Evolutionary conservation across 1,139 yeast species (phyloP).

Genomic region (Pichia sp.): DNA sequence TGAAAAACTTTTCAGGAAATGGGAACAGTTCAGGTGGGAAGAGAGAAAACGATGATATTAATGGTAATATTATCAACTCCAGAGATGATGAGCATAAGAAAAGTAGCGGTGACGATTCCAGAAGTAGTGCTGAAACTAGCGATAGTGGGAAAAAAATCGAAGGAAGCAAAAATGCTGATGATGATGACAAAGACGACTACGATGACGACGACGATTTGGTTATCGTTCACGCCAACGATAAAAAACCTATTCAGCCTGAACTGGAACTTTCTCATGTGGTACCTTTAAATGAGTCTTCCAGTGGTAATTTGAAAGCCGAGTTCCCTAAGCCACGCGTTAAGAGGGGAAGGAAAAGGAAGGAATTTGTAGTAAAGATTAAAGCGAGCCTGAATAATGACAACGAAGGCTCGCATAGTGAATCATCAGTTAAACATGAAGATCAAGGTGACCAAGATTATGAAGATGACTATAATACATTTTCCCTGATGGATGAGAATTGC

Average conservation of each 20-base stretch:
- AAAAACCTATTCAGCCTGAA: slow-evolving; percentile 3
- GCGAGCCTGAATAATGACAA: neutral
- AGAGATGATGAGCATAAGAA: neutral
- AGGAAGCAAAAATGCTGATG: neutral
- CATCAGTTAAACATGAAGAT: no score
- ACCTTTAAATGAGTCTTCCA: neutral
- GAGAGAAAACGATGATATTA: neutral
- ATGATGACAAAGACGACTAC: slow-evolving; percentile 4
- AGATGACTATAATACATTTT: neutral
- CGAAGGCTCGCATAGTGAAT: no score
- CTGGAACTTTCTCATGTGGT: neutral
- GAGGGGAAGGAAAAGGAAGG: neutral
- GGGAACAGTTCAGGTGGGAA: neutral
- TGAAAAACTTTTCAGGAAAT: neutral
- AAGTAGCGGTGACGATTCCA: neutral
- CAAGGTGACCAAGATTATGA: neutral
- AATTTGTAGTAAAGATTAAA: neutral
- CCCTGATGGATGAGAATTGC: neutral
- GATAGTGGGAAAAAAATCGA: neutral
- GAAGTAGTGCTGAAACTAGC: neutral
- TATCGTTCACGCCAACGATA: slow-evolving; percentile 12
- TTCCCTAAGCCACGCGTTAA: neutral
- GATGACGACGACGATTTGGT: slow-evolving; percentile 9
- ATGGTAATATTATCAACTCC: neutral
- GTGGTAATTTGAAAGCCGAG: neutral